phyloP scores from a whole-genome alignment of 1,284 basidiomycete genomes.

The Ganoderma meredithae region DNA sequence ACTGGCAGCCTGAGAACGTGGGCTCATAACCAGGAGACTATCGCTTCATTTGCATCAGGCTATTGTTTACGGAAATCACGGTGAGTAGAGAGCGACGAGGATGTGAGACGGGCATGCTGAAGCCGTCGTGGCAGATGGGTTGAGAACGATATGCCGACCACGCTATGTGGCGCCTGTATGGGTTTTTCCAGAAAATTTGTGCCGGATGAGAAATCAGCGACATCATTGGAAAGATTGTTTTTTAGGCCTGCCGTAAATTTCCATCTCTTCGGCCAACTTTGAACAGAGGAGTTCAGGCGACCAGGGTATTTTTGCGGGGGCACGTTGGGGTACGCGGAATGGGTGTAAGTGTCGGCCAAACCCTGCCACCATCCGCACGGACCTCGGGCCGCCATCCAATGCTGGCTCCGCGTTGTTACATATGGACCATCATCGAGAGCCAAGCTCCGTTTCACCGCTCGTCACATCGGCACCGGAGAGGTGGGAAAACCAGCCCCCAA shows the following conservation, averaged over 20 bases:
- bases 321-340: background rate
- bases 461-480: constrained; percentile 1
- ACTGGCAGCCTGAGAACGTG: background rate
- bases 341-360: background rate
- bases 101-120: background rate
- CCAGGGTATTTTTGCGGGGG: too few relatives aligned
- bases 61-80: background rate
- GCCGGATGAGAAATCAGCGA: too few relatives aligned
- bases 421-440: constrained; percentile 6
- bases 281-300: too few relatives aligned
- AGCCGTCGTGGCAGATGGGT: background rate
- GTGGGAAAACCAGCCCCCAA: background rate
- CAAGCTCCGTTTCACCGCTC: constrained; percentile 2
- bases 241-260: background rate
- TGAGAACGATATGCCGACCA: background rate
- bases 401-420: background rate
- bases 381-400: background rate
- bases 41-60: background rate
- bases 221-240: background rate
- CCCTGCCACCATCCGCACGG: background rate
- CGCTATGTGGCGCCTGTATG: background rate
- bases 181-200: too few relatives aligned
- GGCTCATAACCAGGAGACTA: background rate
- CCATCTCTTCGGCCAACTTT: too few relatives aligned
- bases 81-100: background rate